These are phyloP conservation scores for Aspergillus sp. DNA, from an alignment of 2,329 filamentous ascomycete species.

Conservation along the genomic window DNA sequence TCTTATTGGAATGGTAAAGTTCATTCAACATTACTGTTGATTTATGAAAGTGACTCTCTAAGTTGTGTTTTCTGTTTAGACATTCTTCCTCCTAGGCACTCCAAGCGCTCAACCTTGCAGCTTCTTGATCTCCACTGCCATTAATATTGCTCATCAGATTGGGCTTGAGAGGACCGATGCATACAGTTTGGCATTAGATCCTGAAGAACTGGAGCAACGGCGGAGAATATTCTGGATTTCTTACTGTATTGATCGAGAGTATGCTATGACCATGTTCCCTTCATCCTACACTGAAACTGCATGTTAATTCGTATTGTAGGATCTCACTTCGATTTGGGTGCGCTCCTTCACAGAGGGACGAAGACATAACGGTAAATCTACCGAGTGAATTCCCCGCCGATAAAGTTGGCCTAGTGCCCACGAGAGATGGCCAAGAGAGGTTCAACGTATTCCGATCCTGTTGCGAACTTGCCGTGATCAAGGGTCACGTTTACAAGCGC, in stretches of 20 bases:
- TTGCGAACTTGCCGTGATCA: not conserved
- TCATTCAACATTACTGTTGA: not conserved
- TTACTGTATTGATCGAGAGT: conserved; percentile 21
- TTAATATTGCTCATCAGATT: not conserved
- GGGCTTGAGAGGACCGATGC: not conserved
- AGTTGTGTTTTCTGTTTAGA: not conserved
- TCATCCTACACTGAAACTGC: not conserved
- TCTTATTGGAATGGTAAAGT: conserved; percentile 15
- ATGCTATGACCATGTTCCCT: not conserved
- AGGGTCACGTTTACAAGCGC: not conserved
- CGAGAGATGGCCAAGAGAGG: not conserved
- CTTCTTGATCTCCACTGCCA: not conserved
- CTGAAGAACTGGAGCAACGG: not conserved
- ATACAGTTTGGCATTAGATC: not conserved
- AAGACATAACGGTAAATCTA: not conserved
- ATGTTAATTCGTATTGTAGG: conserved; percentile 1
- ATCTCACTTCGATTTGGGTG: conserved; percentile 17
- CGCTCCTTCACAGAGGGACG: not conserved
- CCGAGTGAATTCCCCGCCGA: not conserved
- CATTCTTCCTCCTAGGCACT: not conserved
- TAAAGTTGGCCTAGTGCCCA: not conserved
- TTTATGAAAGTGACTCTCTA: not conserved
- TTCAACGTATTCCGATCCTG: not conserved
- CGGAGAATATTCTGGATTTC: conserved; percentile 16
- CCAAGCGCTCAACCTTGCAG: not conserved